These are phyloP conservation scores for Podila clonocystis DNA, from an alignment of 192 early-diverging fungal genomes.

Conservation along the genomic window DNA sequence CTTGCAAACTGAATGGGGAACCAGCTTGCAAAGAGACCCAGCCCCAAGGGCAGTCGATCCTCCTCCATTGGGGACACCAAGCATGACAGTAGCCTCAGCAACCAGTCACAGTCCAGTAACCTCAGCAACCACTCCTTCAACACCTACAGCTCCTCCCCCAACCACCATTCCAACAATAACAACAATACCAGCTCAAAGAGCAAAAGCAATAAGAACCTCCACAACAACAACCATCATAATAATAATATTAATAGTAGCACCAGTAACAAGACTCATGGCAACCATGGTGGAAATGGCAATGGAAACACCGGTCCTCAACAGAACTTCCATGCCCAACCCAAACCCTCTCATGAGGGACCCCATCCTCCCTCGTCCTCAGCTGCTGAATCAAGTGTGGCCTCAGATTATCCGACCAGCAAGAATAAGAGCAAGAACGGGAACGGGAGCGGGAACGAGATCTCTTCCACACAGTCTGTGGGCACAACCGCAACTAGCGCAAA, in stretches of 20 bases:
- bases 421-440: conserved; percentile 10
- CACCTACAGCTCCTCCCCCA: background rate
- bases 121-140: background rate
- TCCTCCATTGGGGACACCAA: conserved; percentile 16
- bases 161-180: background rate
- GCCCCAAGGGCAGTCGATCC: conserved; percentile 27
- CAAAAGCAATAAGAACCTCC: conserved; percentile 3
- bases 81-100: background rate
- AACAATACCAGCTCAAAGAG: background rate
- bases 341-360: background rate
- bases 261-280: conserved; percentile 3
- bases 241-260: background rate
- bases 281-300: background rate
- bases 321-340: background rate
- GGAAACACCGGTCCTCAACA: background rate
- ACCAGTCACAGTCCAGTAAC: background rate
- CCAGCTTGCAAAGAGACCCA: conserved; percentile 33
- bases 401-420: conserved; percentile 4
- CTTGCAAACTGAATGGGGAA: conserved; percentile 28
- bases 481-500: too few species aligned
- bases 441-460: background rate
- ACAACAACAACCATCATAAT: background rate
- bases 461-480: too few species aligned
- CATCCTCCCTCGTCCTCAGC: background rate
- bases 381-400: conserved; percentile 1